phyloP scores from a whole-genome alignment of 345 rosid genomes.

The Erodium maritimum region DNA sequence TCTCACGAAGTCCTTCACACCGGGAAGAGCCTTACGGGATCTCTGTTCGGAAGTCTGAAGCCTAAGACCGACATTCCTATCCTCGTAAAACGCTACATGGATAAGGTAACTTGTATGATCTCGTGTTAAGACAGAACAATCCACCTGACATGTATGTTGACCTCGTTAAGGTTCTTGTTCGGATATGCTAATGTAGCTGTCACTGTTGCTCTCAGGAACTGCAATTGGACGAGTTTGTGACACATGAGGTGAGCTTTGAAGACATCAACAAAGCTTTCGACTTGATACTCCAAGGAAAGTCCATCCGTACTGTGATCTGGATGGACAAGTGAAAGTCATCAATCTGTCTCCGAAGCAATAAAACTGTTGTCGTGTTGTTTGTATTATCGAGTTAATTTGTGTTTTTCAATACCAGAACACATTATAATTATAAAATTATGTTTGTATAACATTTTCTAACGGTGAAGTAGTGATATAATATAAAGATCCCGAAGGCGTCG shows the following conservation, averaged over 20 bases:
- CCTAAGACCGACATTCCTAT: conserved; percentile 72
- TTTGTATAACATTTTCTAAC: no score
- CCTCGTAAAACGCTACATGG: conserved; percentile 49
- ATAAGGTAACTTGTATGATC: conserved; percentile 54
- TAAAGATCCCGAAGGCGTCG: no score
- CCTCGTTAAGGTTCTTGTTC: not conserved
- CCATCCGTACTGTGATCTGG: conserved; percentile 71
- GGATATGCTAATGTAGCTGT: no score
- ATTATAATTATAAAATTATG: no score
- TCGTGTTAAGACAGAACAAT: no score
- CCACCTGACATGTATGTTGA: no score
- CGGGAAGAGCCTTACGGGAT: conserved; percentile 48
- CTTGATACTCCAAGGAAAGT: conserved; percentile 42
- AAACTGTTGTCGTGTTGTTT: no score
- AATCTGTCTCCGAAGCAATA: no score
- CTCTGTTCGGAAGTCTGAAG: conserved; percentile 74
- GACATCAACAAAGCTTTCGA: conserved; percentile 68
- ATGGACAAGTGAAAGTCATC: conserved; percentile 22
- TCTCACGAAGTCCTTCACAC: conserved; percentile 46
- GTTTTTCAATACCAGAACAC: no score
- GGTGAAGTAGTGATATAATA: no score
- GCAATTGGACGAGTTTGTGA: conserved; percentile 60
- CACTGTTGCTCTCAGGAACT: conserved; percentile 38
- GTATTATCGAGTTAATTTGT: no score
- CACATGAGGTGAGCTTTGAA: conserved; percentile 61